These are phyloP conservation scores for Ustilago cynodontis DNA, from an alignment of 1,284 basidiomycete species.

Conservation along the genomic window DNA sequence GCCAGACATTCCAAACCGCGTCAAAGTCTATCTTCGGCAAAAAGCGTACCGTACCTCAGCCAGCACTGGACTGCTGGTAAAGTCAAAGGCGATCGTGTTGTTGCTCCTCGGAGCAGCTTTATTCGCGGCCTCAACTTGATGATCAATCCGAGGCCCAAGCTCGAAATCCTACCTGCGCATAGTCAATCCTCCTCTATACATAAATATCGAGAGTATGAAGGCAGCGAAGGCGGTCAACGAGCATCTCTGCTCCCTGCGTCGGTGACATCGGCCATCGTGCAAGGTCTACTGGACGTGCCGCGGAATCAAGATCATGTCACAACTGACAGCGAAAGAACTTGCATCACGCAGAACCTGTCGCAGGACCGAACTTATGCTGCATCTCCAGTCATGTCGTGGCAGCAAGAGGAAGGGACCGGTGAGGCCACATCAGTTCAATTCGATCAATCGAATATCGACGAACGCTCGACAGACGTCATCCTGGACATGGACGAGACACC, in stretches of 20 bases:
- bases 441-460: neutral
- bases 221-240: neutral
- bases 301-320: neutral
- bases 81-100: constrained; percentile 37
- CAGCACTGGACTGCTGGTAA: constrained; percentile 46
- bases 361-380: neutral
- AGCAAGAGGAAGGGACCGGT: neutral
- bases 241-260: neutral
- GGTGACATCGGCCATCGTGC: constrained; percentile 9
- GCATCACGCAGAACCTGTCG: constrained; percentile 4
- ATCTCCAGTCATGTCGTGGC: neutral
- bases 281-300: constrained; percentile 12
- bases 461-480: constrained; percentile 5
- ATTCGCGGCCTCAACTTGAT: constrained; percentile 34
- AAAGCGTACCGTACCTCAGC: constrained; percentile 34
- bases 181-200: neutral
- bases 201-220: neutral
- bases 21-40: constrained; percentile 14
- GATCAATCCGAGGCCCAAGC: constrained; percentile 40
- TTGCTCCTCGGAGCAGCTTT: constrained; percentile 36
- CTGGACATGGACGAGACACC: constrained; percentile 38
- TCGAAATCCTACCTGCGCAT: constrained; percentile 36
- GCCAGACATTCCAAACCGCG: constrained; percentile 1
- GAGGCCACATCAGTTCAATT: neutral
- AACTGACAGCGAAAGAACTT: constrained; percentile 19